Evolutionary conservation across 108 stramenopile genomes (phyloP).

Genomic region (Nannochloropsis granulata): DNA sequence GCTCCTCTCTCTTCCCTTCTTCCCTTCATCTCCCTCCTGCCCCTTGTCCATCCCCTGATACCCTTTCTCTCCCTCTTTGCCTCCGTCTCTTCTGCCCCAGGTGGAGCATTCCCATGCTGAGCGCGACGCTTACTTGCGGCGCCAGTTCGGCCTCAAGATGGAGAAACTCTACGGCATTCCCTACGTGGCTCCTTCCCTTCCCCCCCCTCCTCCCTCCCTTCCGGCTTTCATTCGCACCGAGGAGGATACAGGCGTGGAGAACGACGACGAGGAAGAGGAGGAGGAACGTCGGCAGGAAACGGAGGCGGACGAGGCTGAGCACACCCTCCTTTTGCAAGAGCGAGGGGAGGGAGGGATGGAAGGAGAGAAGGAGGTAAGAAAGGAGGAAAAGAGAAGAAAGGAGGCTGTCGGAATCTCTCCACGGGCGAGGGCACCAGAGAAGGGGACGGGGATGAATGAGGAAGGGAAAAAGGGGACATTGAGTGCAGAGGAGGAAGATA

Average conservation of each 20-base stretch:
- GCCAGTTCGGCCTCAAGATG: background rate
- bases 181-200: too few species aligned
- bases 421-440: too few species aligned
- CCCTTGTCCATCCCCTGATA: conserved; percentile 15
- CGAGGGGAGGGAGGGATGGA: background rate
- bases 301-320: background rate
- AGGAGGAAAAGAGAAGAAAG: background rate
- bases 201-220: background rate
- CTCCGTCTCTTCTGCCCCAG: too few species aligned
- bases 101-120: background rate
- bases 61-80: conserved; percentile 2
- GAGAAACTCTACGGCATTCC: background rate
- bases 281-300: background rate
- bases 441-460: too few species aligned
- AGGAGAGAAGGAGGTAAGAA: background rate
- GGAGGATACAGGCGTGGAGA: background rate
- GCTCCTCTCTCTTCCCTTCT: background rate
- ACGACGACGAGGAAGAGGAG: background rate
- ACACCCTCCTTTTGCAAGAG: background rate
- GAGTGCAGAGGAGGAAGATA: too few species aligned
- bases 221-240: background rate
- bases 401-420: background rate
- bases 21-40: background rate
- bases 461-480: too few species aligned
- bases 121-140: background rate